phyloP scores from a whole-genome alignment of 345 rosid species.

The Carallia brachiata region DNA sequence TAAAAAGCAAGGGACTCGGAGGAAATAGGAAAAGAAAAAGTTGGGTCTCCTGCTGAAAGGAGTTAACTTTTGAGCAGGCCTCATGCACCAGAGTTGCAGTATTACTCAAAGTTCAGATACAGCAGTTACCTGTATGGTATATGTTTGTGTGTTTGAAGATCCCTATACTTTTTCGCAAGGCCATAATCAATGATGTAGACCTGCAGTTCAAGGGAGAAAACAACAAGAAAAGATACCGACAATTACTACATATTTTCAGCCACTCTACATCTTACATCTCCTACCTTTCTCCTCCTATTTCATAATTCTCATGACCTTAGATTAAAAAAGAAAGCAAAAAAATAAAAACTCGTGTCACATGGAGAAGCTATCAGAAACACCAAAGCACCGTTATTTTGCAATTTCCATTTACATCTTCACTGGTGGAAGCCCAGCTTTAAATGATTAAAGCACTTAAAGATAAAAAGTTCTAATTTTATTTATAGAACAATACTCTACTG shows the following conservation, averaged over 20 bases:
- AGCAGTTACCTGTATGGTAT: slow-evolving; percentile 27
- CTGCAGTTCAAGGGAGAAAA: slow-evolving; percentile 7
- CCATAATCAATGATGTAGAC: slow-evolving; percentile 36
- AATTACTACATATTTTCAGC: too few species aligned
- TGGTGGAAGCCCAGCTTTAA: too few species aligned
- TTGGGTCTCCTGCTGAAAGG: neutral
- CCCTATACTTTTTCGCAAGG: slow-evolving; percentile 33
- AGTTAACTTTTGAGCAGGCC: too few species aligned
- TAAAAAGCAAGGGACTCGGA: too few species aligned
- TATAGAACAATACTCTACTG: too few species aligned
- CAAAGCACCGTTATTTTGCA: neutral
- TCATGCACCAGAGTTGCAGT: too few species aligned
- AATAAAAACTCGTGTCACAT: neutral
- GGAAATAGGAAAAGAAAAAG: too few species aligned
- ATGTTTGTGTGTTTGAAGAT: slow-evolving; percentile 32
- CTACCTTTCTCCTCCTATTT: too few species aligned
- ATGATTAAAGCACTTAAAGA: too few species aligned
- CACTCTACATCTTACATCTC: too few species aligned
- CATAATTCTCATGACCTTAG: neutral
- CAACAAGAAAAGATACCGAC: neutral
- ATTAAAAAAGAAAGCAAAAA: neutral
- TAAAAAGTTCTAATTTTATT: too few species aligned
- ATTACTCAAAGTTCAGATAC: neutral
- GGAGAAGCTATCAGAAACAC: neutral
- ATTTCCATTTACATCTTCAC: neutral